Evolutionary conservation across 495 filamentous ascomycete species (phyloP).

Genomic region (Thermothielavioides terrestris): DNA sequence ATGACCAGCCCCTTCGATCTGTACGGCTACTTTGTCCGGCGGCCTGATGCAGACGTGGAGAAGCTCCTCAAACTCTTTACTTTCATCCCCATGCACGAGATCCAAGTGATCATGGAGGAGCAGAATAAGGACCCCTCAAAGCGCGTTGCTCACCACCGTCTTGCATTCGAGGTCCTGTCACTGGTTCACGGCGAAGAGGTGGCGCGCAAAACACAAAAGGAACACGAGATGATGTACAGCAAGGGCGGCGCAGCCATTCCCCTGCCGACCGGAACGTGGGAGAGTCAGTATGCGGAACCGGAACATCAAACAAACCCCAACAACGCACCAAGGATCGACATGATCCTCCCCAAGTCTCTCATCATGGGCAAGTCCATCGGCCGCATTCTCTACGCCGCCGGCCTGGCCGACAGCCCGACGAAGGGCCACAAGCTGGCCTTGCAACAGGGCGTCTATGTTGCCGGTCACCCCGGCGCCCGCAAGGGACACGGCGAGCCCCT

Average conservation of each 20-base stretch:
- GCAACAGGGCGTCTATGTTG: conserved; percentile 57
- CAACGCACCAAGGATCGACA: conserved; percentile 43
- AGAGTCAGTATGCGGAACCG: conserved; percentile 1
- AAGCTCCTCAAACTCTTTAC: conserved; percentile 84
- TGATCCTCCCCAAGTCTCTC: conserved; percentile 59
- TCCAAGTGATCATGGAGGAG: conserved; percentile 54
- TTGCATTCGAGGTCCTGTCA: conserved; percentile 71
- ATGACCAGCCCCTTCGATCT: conserved; percentile 77
- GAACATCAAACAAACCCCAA: conserved; percentile 34
- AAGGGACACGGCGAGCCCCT: conserved; percentile 27
- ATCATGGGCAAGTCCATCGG: conserved; percentile 53
- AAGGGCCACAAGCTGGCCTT: conserved; percentile 59
- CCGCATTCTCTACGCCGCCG: conserved; percentile 57
- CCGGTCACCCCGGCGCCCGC: conserved; percentile 44
- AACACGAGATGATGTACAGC: conserved; percentile 52
- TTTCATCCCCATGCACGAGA: conserved; percentile 62
- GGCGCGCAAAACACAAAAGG: conserved; percentile 46
- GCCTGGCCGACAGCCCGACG: conserved; percentile 53
- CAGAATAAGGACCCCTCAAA: conserved; percentile 58
- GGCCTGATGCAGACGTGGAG: conserved; percentile 69
- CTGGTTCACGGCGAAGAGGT: conserved; percentile 62
- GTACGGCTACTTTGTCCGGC: conserved; percentile 80
- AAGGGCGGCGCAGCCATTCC: conserved; percentile 5
- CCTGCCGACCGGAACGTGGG: background rate
- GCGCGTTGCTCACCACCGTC: conserved; percentile 67